A percentile compares a stretch with the other conserved stretches of the same genome.
Evolutionary conservation across 345 rosid species (phyloP).

Genomic region (Salix exigua): DNA sequence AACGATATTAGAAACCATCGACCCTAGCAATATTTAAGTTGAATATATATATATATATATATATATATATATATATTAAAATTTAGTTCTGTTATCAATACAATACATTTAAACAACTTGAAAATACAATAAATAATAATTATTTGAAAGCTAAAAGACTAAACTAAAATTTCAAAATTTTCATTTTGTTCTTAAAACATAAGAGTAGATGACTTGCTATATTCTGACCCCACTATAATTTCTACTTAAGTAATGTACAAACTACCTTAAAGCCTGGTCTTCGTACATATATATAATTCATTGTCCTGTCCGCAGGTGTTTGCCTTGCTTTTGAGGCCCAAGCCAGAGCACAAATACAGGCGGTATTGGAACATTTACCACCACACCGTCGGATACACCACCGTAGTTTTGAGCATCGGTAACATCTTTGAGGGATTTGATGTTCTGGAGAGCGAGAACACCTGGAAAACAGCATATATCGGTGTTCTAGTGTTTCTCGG

Average conservation of each 20-base stretch:
- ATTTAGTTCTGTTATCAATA: too few species aligned
- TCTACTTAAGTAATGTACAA: neutral
- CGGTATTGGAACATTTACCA: slow-evolving; percentile 88
- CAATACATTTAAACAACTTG: too few species aligned
- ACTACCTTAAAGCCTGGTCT: neutral
- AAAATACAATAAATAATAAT: too few species aligned
- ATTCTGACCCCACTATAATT: neutral
- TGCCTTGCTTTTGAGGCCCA: slow-evolving; percentile 82
- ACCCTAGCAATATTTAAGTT: neutral
- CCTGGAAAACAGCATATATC: slow-evolving; percentile 60
- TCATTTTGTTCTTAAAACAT: too few species aligned
- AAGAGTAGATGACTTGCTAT: too few species aligned
- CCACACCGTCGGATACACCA: slow-evolving; percentile 62
- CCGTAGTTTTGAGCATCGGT: slow-evolving; percentile 50
- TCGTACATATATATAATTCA: neutral
- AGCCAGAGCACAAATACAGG: slow-evolving; percentile 80
- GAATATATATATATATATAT: too few species aligned
- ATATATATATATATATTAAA: too few species aligned
- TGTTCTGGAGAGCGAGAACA: slow-evolving; percentile 43
- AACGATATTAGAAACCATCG: neutral
- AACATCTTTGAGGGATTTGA: slow-evolving; percentile 73
- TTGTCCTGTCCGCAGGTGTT: slow-evolving; percentile 35
- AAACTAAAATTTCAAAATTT: too few species aligned
- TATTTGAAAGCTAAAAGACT: too few species aligned
- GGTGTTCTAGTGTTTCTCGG: slow-evolving; percentile 60